Conservation (phyloP, 2,329 filamentous ascomycete genomes). For the Trichoderma arundinaceum region DNA sequence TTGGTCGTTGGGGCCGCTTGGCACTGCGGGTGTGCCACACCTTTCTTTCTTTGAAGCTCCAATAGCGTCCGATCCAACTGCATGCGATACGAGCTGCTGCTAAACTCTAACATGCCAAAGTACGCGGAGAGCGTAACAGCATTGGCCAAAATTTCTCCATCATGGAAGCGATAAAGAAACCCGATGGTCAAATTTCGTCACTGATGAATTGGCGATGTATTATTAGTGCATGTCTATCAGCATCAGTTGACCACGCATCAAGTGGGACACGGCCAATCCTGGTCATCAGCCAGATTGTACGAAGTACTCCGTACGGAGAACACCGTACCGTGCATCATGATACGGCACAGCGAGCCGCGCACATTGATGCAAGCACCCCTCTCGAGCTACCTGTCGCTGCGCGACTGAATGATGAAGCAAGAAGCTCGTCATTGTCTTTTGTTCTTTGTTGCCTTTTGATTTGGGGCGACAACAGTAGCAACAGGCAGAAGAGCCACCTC, state of each 20-base stretch:
- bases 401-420: background rate
- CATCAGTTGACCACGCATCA: slow-evolving; percentile 5
- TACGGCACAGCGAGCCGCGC: background rate
- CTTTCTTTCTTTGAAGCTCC: slow-evolving; percentile 14
- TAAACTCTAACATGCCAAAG: slow-evolving; percentile 2
- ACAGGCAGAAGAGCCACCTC: too few relatives aligned
- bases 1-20: slow-evolving; percentile 5
- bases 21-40: slow-evolving; percentile 24
- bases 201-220: background rate
- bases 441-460: background rate
- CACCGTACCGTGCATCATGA: background rate
- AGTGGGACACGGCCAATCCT: slow-evolving; percentile 8
- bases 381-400: background rate
- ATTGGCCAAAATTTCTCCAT: background rate
- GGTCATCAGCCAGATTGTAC: background rate
- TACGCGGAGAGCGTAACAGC: slow-evolving; percentile 2
- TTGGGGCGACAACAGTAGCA: background rate
- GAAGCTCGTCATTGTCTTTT: slow-evolving; percentile 15
- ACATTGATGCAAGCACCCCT: slow-evolving; percentile 18
- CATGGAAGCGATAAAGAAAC: background rate
- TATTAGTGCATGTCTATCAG: slow-evolving; percentile 14
- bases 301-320: slow-evolving; percentile 11
- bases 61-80: slow-evolving; percentile 16
- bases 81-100: slow-evolving; percentile 20
- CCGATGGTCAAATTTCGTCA: background rate